Evolutionary conservation across 2,329 filamentous ascomycete genomes (phyloP).

Genomic region (Colletotrichum higginsianum): DNA sequence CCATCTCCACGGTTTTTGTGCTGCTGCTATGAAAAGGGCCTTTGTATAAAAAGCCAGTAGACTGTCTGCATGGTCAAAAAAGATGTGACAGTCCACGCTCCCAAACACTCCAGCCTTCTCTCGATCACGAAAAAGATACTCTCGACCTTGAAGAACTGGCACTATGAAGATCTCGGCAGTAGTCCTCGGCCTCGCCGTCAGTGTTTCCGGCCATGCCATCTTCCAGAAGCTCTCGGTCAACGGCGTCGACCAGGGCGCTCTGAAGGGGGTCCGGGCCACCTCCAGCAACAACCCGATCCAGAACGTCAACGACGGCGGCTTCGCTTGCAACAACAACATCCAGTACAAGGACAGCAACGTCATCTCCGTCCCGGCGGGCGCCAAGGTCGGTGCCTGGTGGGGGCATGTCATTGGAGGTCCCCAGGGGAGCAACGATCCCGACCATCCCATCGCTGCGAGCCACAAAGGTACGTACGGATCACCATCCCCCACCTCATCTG

Average conservation of each 20-base stretch:
- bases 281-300: slow-evolving; percentile 65
- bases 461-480: slow-evolving; percentile 58
- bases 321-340: slow-evolving; percentile 63
- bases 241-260: slow-evolving; percentile 63
- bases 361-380: slow-evolving; percentile 63
- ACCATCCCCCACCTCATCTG: background rate
- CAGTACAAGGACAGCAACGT: slow-evolving; percentile 55
- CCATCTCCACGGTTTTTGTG: background rate
- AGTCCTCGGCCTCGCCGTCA: slow-evolving; percentile 45
- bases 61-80: background rate
- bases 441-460: slow-evolving; percentile 63
- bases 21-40: too few relatives aligned
- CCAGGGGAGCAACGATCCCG: slow-evolving; percentile 59
- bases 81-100: too few relatives aligned
- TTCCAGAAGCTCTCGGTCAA: slow-evolving; percentile 63
- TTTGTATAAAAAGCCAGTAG: too few relatives aligned
- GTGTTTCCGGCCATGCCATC: slow-evolving; percentile 58
- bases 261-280: slow-evolving; percentile 65
- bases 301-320: slow-evolving; percentile 60
- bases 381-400: slow-evolving; percentile 64
- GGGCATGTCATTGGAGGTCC: slow-evolving; percentile 66
- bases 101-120: too few relatives aligned
- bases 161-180: slow-evolving; percentile 40
- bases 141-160: background rate
- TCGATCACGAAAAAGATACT: too few relatives aligned